Evolutionary conservation across 257 asterid genomes (phyloP).

Genomic region (Solanum sejunctum): DNA sequence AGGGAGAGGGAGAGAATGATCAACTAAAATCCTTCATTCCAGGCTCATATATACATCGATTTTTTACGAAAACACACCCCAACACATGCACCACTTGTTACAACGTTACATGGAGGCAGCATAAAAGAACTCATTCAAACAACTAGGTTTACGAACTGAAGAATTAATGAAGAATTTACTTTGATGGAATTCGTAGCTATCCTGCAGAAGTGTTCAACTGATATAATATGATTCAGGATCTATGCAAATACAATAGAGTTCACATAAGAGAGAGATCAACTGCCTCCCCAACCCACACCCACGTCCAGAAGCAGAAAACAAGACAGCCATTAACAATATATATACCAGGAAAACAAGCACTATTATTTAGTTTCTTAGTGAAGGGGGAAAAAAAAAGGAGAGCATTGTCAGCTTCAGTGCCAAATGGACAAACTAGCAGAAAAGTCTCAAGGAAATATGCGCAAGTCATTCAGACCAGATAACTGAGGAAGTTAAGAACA

Average conservation of each 20-base stretch:
- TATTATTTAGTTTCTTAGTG: background rate
- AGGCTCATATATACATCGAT: background rate
- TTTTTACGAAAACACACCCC: background rate
- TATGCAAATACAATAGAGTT: background rate
- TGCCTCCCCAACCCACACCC: background rate
- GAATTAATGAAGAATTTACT: background rate
- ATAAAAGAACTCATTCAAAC: background rate
- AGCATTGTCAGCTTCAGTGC: background rate
- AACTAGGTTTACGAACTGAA: background rate
- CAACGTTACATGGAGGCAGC: background rate
- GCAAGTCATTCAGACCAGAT: background rate
- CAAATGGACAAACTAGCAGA: background rate
- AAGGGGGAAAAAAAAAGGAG: background rate
- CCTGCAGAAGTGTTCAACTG: background rate
- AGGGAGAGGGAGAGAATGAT: background rate
- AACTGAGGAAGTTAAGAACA: background rate
- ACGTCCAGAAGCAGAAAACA: background rate
- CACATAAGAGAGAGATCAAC: background rate
- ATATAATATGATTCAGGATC: background rate
- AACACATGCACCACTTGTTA: background rate
- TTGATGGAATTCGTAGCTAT: background rate
- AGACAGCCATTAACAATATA: background rate
- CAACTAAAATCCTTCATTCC: background rate
- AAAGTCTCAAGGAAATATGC: background rate
- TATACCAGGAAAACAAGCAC: background rate